Evolutionary conservation across 2,329 filamentous ascomycete genomes (phyloP).

Genomic region (Microcera coccophila): DNA sequence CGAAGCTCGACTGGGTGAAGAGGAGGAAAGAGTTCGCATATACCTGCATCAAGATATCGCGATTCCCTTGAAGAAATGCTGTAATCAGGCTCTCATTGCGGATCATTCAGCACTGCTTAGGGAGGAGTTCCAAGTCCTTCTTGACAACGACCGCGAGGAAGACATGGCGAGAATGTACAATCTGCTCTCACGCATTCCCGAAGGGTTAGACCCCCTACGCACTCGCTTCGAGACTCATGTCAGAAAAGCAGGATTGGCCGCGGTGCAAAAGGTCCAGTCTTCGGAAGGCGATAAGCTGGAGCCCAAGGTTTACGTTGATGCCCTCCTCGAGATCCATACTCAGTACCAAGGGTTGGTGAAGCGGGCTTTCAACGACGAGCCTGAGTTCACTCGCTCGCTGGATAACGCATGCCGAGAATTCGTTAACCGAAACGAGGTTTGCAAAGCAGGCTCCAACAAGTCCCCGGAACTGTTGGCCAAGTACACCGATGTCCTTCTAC

Average conservation of each 20-base stretch:
- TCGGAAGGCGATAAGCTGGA: constrained; percentile 85
- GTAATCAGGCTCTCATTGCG: constrained; percentile 83
- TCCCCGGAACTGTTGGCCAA: constrained; percentile 93
- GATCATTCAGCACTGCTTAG: constrained; percentile 82
- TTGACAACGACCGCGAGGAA: constrained; percentile 91
- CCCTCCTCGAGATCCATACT: constrained; percentile 87
- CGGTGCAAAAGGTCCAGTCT: constrained; percentile 84
- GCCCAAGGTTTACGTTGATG: constrained; percentile 94
- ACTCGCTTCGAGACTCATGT: constrained; percentile 89
- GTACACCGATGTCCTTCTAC: constrained; percentile 87
- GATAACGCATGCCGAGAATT: constrained; percentile 98
- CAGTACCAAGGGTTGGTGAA: constrained; percentile 91
- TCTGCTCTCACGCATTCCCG: constrained; percentile 80
- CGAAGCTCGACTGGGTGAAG: constrained; percentile 80
- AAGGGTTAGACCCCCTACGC: constrained; percentile 85
- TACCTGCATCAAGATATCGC: constrained; percentile 92
- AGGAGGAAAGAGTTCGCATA: constrained; percentile 87
- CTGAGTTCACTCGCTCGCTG: constrained; percentile 91
- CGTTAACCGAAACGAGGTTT: constrained; percentile 95
- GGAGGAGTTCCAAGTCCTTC: constrained; percentile 90
- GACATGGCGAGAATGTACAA: constrained; percentile 97
- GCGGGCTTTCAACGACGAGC: constrained; percentile 88
- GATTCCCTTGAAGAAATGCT: constrained; percentile 75
- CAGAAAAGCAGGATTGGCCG: constrained; percentile 78
- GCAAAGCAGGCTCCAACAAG: constrained; percentile 87